These are phyloP conservation scores for Apiospora arundinis DNA, from an alignment of 2,329 filamentous ascomycete species.

Conservation along the genomic window DNA sequence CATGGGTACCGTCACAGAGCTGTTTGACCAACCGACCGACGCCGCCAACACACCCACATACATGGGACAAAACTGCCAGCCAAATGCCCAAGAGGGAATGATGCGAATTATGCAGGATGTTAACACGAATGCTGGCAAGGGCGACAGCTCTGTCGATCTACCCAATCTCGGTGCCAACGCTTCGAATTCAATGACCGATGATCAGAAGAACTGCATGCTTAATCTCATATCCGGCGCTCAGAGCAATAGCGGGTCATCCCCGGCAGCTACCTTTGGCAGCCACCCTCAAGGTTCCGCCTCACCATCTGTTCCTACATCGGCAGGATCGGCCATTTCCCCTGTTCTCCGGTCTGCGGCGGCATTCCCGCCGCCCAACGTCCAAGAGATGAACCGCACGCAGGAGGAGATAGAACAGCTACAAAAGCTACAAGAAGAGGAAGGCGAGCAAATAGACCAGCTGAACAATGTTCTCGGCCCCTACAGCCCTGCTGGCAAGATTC, in stretches of 20 bases:
- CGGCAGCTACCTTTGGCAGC: conserved; percentile 25
- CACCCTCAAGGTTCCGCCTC: conserved; percentile 29
- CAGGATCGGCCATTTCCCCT: conserved; percentile 48
- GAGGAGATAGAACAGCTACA: conserved; percentile 81
- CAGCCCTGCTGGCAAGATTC: conserved; percentile 79
- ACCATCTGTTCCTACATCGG: conserved; percentile 41
- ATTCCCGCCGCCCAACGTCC: conserved; percentile 55
- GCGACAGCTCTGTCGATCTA: conserved; percentile 51
- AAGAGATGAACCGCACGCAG: conserved; percentile 71
- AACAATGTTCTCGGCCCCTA: conserved; percentile 78
- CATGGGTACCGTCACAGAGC: conserved; percentile 65
- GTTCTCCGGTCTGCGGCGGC: conserved; percentile 50
- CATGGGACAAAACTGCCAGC: conserved; percentile 61
- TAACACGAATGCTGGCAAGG: conserved; percentile 57
- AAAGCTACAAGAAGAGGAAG: conserved; percentile 80
- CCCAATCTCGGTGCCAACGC: conserved; percentile 64
- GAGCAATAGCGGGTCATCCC: conserved; percentile 28
- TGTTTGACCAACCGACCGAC: conserved; percentile 61
- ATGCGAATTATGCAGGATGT: conserved; percentile 71
- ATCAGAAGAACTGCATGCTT: conserved; percentile 64
- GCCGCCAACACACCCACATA: conserved; percentile 54
- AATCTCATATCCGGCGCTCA: conserved; percentile 60
- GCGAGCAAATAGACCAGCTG: conserved; percentile 76
- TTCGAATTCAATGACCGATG: conserved; percentile 59
- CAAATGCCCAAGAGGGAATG: conserved; percentile 66